These are phyloP conservation scores for Cordyceps cicadae DNA, from an alignment of 2,329 filamentous ascomycete genomes.

Conservation along the genomic window DNA sequence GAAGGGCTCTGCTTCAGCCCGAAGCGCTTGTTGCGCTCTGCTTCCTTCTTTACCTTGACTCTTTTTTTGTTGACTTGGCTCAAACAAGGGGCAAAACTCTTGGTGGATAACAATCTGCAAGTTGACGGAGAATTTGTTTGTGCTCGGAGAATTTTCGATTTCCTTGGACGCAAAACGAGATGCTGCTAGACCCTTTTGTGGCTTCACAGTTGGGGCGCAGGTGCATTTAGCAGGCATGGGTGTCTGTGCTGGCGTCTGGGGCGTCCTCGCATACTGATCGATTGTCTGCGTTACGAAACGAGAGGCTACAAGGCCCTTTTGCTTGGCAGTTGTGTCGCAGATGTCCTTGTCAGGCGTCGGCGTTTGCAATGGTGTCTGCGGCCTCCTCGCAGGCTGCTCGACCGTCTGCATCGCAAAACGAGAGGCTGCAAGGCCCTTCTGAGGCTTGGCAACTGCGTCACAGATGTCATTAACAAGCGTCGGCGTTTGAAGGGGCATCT, in stretches of 20 bases:
- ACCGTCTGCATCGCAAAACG: background rate
- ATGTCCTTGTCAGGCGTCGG: background rate
- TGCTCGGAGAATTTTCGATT: background rate
- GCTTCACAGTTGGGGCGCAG: background rate
- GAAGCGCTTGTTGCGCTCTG: background rate
- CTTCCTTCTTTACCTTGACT: background rate
- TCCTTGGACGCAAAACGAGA: constrained; percentile 6
- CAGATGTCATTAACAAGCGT: too few species aligned
- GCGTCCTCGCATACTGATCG: background rate
- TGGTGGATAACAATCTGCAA: background rate
- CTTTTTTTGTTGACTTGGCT: background rate
- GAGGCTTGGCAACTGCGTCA: too few species aligned
- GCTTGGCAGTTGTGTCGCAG: background rate
- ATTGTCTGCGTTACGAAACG: background rate
- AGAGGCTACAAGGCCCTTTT: background rate
- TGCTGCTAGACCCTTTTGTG: background rate
- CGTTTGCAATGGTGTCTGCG: background rate
- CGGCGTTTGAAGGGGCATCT: background rate
- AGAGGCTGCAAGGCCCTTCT: background rate
- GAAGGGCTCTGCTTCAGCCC: background rate
- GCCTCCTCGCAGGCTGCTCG: background rate
- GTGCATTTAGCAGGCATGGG: background rate
- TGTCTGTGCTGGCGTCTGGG: background rate
- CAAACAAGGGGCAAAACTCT: background rate
- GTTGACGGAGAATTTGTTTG: background rate